A percentile compares a stretch with the other conserved stretches of the same genome.
These are phyloP conservation scores for Phtheirospermum japonicum DNA, from an alignment of 257 asterid genomes.

Conservation along the genomic window DNA sequence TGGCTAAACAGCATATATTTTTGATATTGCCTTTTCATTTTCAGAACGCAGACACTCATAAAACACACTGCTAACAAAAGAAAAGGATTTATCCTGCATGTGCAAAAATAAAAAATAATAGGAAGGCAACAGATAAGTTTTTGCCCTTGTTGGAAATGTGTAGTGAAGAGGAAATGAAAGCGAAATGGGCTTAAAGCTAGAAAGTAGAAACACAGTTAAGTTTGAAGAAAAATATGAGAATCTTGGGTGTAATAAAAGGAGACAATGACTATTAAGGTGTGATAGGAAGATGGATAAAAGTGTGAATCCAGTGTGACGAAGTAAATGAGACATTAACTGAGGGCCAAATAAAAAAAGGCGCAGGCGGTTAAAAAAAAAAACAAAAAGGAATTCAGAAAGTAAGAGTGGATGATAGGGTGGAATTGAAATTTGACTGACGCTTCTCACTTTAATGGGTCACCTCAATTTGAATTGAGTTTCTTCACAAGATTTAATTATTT, in stretches of 20 bases:
- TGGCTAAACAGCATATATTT: too few species aligned
- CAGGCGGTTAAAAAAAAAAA: background rate
- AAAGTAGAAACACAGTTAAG: too few species aligned
- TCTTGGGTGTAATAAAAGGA: constrained; percentile 24
- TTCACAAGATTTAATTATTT: constrained; percentile 21
- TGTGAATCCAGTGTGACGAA: background rate
- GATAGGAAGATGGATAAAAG: constrained; percentile 22
- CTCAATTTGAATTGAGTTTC: constrained; percentile 29
- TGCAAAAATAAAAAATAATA: too few species aligned
- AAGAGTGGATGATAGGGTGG: background rate
- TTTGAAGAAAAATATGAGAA: constrained; percentile 23
- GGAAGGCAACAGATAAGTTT: too few species aligned
- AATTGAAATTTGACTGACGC: constrained; percentile 15
- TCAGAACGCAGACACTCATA: background rate
- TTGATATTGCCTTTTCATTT: constrained; percentile 19
- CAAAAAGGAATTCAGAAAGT: constrained; percentile 1
- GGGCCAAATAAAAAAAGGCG: constrained; percentile 6
- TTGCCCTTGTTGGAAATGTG: too few species aligned
- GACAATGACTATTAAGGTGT: constrained; percentile 9
- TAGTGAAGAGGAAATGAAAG: too few species aligned
- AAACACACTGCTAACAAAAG: too few species aligned
- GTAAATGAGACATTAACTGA: constrained; percentile 28
- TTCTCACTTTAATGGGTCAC: constrained; percentile 29
- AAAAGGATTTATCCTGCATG: too few species aligned
- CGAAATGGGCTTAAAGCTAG: too few species aligned